A percentile compares a stretch with the other conserved stretches of the same genome.
phyloP scores from a whole-genome alignment of 768 basidiomycete species.

The Leccinellum albellum region DNA sequence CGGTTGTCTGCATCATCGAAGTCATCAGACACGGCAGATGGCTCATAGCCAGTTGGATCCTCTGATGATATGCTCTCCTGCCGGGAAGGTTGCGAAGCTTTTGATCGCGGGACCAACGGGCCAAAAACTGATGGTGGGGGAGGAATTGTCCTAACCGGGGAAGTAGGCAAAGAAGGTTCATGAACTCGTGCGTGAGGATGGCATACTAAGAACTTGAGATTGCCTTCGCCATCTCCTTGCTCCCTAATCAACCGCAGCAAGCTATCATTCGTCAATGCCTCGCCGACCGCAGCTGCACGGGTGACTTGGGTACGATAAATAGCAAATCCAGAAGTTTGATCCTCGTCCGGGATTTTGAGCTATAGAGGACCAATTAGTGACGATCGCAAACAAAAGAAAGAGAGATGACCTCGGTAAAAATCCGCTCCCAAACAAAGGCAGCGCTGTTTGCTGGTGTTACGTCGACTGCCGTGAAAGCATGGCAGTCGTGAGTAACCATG shows the following conservation, averaged over 20 bases:
- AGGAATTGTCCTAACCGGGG: slow-evolving; percentile 45
- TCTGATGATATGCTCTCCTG: slow-evolving; percentile 71
- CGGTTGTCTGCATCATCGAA: slow-evolving; percentile 53
- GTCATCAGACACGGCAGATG: slow-evolving; percentile 50
- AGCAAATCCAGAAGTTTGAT: slow-evolving; percentile 61
- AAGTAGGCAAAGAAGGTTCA: slow-evolving; percentile 41
- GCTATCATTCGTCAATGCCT: slow-evolving; percentile 65
- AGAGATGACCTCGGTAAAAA: slow-evolving; percentile 67
- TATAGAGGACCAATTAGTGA: slow-evolving; percentile 27
- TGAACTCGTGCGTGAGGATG: slow-evolving; percentile 60
- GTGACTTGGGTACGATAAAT: slow-evolving; percentile 90
- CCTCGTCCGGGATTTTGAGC: slow-evolving; percentile 83
- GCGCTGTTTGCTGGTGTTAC: slow-evolving; percentile 63
- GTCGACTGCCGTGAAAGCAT: slow-evolving; percentile 68
- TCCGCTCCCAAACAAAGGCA: slow-evolving; percentile 72
- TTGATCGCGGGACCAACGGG: slow-evolving; percentile 49
- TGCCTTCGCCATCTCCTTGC: slow-evolving; percentile 71
- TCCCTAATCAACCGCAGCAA: slow-evolving; percentile 70
- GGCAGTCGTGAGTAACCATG: slow-evolving; percentile 75
- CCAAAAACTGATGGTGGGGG: slow-evolving; percentile 46
- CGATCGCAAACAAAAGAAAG: not conserved
- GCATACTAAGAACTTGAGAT: slow-evolving; percentile 81
- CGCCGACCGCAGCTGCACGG: slow-evolving; percentile 67
- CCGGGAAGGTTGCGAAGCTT: slow-evolving; percentile 49
- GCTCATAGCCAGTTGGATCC: slow-evolving; percentile 66